Conservation (phyloP, 169 alveolate genomes). For the Plasmodium inui region DNA sequence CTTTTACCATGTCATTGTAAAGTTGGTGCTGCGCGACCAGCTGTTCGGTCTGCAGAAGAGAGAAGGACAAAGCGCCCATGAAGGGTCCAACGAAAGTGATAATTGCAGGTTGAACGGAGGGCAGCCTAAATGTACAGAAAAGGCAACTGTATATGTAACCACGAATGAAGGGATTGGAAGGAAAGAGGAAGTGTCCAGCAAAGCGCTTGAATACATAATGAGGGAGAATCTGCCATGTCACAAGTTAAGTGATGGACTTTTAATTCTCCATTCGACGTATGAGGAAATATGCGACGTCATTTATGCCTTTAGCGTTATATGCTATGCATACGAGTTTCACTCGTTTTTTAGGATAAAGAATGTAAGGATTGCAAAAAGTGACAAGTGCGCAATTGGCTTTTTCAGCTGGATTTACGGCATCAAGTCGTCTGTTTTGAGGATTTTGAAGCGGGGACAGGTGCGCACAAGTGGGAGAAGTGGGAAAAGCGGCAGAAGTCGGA, state of each 20-base stretch:
- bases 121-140: neutral
- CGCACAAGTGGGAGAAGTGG: slow-evolving; percentile 2
- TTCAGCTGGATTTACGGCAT: slow-evolving; percentile 46
- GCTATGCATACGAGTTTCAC: slow-evolving; percentile 44
- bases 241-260: slow-evolving; percentile 18
- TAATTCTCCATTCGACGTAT: slow-evolving; percentile 41
- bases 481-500: neutral
- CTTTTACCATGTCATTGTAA: slow-evolving; percentile 43
- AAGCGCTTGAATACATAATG: neutral
- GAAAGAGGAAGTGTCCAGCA: neutral
- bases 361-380: slow-evolving; percentile 27
- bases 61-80: neutral
- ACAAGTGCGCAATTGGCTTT: slow-evolving; percentile 27
- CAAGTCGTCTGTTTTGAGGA: slow-evolving; percentile 13
- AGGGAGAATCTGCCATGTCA: slow-evolving; percentile 12
- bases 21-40: slow-evolving; percentile 25
- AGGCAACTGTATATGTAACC: neutral
- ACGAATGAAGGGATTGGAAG: neutral
- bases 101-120: neutral
- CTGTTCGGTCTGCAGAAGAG: slow-evolving; percentile 16
- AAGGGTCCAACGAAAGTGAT: neutral
- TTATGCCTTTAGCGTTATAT: slow-evolving; percentile 40
- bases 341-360: slow-evolving; percentile 38
- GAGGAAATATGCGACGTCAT: slow-evolving; percentile 43
- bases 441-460: neutral